Base-by-base conservation (phyloP, 176 grass and related monocot genomes). In the Otatea glauca region DNA sequence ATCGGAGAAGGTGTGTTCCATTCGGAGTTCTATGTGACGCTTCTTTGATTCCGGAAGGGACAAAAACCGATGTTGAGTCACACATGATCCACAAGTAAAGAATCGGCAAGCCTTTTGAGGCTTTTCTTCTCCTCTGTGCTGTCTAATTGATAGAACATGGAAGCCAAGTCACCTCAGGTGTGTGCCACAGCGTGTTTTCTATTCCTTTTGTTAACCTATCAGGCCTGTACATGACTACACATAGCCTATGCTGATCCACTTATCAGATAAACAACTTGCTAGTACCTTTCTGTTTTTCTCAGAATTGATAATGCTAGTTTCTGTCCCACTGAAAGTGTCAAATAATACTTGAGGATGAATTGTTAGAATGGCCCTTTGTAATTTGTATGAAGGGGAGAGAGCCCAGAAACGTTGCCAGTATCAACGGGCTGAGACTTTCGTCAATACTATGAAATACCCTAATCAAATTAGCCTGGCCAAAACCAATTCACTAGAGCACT, bases 21-120 rank as follows among this genome's bases (percentile, higher is more conserved):
- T 21, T 54, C 17, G 17, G 17, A 6, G 51, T 54, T 54, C 51
- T 54, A 54, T 7, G 29, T 1, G 48, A 48, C 20, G 51, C 16
- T 58, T 47, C 80, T 61, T 72, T 60, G 35, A 58, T 62, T 64
- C 70, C 6, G 62, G 51, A 70, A 76, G 77, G 35, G 63, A 16
- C 86, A 83, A 70, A 13, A 0, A 21, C 62, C 39, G 16, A 67
- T 34, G 62, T 55, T 5, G 42, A 85, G 70, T 64, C 82, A 81
- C 77, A 38, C 25, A 55, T 41, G 8, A 2, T 14, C 76, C n/a
- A 14, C 50, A 9, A 20, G 53, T 72, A 65, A 78, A 43, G 24
- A 73, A 72, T 17, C 5, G 20, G 5, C 78, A 45, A 69, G 3
- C 17, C 51, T 4, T 2, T 4, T 37, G 35, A 37, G 35, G 35